phyloP scores from a whole-genome alignment of 495 filamentous ascomycete species.

The Penicillium herquei region DNA sequence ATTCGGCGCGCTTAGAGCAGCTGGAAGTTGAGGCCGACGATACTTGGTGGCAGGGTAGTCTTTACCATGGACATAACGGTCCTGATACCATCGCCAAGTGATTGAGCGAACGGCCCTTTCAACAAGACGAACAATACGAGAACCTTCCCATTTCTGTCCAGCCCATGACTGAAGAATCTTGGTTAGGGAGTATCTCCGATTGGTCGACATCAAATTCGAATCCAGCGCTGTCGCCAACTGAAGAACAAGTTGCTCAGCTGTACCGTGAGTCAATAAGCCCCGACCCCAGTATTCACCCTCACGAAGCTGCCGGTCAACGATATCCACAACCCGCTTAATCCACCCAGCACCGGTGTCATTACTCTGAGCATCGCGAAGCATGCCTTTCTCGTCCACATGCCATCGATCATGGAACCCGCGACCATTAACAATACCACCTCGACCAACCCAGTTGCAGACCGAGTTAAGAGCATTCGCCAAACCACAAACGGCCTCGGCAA shows the following conservation, averaged over 20 bases:
- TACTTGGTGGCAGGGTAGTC: constrained; percentile 61
- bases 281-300: constrained; percentile 89
- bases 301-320: constrained; percentile 84
- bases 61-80: constrained; percentile 66
- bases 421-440: constrained; percentile 77
- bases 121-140: constrained; percentile 77
- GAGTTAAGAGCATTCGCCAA: constrained; percentile 95
- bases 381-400: constrained; percentile 88
- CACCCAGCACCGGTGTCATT: constrained; percentile 67
- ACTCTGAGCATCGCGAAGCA: constrained; percentile 71
- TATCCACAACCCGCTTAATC: constrained; percentile 93
- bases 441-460: constrained; percentile 91
- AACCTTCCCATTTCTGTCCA: constrained; percentile 81
- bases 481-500: constrained; percentile 96
- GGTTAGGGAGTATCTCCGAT: constrained; percentile 35
- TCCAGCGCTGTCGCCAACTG: constrained; percentile 41
- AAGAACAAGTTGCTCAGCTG: constrained; percentile 50
- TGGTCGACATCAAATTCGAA: constrained; percentile 25
- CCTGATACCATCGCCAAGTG: constrained; percentile 86
- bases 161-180: constrained; percentile 65
- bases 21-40: constrained; percentile 71
- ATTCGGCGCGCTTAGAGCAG: constrained; percentile 73
- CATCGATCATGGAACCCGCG: constrained; percentile 79
- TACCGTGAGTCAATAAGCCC: constrained; percentile 60
- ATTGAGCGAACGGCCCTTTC: constrained; percentile 78